These are phyloP conservation scores for Ottelia alismoides DNA, from an alignment of 106 monocot genomes.

Conservation along the genomic window DNA sequence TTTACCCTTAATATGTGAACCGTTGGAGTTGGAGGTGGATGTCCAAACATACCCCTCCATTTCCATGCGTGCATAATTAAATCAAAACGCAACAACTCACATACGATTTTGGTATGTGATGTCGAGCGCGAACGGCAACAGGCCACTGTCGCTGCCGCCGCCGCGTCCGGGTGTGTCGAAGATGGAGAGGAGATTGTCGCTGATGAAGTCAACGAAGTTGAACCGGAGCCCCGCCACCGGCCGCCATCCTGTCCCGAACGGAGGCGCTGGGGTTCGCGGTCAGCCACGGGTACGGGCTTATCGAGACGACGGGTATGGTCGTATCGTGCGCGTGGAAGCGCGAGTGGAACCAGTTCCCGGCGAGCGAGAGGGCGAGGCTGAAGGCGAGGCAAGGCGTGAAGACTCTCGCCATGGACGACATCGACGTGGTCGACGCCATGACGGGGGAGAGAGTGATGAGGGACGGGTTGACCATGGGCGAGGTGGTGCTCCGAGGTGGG, in stretches of 20 bases:
- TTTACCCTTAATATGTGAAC: too few relatives aligned
- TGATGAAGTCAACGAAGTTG: too few relatives aligned
- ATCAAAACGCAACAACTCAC: too few relatives aligned
- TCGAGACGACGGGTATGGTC: conserved; percentile 43
- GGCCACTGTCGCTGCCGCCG: too few relatives aligned
- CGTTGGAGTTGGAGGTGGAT: too few relatives aligned
- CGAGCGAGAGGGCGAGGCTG: conserved; percentile 16
- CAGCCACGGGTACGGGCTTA: conserved; percentile 6
- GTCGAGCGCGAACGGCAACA: too few relatives aligned
- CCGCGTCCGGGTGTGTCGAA: too few relatives aligned
- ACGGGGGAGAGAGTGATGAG: conserved; percentile 5
- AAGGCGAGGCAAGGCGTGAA: conserved; percentile 30
- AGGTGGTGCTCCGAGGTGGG: conserved; percentile 15
- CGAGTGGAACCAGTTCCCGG: conserved; percentile 35
- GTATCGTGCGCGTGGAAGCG: conserved; percentile 64
- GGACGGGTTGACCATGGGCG: conserved; percentile 26
- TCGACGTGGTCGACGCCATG: conserved; percentile 17
- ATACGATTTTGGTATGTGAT: too few relatives aligned
- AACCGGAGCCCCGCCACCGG: conserved; percentile 28
- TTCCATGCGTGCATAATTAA: too few relatives aligned
- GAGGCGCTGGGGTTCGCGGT: conserved; percentile 23
- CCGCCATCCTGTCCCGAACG: conserved; percentile 2
- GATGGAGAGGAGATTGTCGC: too few relatives aligned
- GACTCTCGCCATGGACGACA: conserved; percentile 17
- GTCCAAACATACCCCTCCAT: too few relatives aligned